These are phyloP conservation scores for Tetragonia tetragonoides DNA, from an alignment of 148 eudicot genomes.

Conservation along the genomic window DNA sequence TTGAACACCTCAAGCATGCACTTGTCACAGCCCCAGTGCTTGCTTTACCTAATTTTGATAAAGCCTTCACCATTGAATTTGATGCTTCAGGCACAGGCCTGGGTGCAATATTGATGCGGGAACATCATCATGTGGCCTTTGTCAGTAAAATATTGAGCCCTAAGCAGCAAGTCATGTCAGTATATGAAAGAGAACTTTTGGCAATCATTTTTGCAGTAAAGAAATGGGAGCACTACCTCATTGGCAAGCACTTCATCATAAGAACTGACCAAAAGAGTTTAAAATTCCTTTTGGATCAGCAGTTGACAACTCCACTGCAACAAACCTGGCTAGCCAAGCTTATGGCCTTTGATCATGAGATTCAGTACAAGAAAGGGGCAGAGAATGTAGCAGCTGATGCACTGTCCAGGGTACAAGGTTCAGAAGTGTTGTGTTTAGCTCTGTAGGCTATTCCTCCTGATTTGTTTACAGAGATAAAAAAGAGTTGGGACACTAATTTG, in stretches of 20 bases:
- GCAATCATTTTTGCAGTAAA: background rate
- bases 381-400: background rate
- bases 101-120: background rate
- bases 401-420: background rate
- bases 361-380: background rate
- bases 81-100: background rate
- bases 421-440: background rate
- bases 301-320: background rate
- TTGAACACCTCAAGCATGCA: background rate
- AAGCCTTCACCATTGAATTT: background rate
- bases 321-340: background rate
- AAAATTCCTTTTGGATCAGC: background rate
- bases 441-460: too few relatives aligned
- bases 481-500: too few relatives aligned
- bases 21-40: background rate
- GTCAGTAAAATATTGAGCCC: background rate
- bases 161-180: background rate
- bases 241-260: background rate
- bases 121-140: background rate
- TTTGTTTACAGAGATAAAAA: too few relatives aligned
- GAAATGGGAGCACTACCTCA: too few relatives aligned
- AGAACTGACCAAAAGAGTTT: background rate
- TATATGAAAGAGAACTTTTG: background rate
- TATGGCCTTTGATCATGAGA: background rate
- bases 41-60: background rate